Conservation (phyloP, 179 eudicot species). For the Heliamphora pulchella region DNA sequence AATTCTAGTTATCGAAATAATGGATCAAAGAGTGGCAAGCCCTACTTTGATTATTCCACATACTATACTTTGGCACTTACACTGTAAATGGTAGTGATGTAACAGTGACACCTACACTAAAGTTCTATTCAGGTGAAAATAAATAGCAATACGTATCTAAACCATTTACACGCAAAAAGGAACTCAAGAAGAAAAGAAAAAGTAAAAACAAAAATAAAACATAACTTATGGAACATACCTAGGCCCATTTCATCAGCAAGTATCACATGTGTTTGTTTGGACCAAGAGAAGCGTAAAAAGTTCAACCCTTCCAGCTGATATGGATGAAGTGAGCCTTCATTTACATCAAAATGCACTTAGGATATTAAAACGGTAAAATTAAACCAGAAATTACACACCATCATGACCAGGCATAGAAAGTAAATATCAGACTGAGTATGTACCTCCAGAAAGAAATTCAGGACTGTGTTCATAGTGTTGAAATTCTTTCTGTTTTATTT, state of each 20-base stretch:
- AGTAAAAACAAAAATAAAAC: background rate
- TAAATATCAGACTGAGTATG: background rate
- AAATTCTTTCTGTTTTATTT: slow-evolving; percentile 70
- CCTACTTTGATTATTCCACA: background rate
- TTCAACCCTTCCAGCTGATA: slow-evolving; percentile 98
- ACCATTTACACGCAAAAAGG: background rate
- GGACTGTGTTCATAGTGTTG: slow-evolving; percentile 86
- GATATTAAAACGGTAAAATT: slow-evolving; percentile 5
- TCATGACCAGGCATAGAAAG: background rate
- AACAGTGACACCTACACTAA: background rate
- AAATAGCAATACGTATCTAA: background rate
- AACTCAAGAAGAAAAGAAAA: background rate
- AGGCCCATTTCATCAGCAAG: slow-evolving; percentile 99
- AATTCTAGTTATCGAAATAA: background rate
- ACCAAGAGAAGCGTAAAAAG: slow-evolving; percentile 91
- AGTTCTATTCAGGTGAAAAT: background rate
- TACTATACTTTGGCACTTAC: too few relatives aligned
- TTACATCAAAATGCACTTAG: slow-evolving; percentile 17
- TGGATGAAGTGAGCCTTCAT: slow-evolving; percentile 85
- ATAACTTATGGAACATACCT: slow-evolving; percentile 39
- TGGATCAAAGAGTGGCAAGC: background rate
- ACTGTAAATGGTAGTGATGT: background rate
- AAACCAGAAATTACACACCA: slow-evolving; percentile 7
- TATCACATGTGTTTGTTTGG: slow-evolving; percentile 93
- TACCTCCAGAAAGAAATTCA: slow-evolving; percentile 77